These are phyloP conservation scores for Ettlia oleoabundans DNA, from an alignment of 139 green algal species.

Conservation along the genomic window DNA sequence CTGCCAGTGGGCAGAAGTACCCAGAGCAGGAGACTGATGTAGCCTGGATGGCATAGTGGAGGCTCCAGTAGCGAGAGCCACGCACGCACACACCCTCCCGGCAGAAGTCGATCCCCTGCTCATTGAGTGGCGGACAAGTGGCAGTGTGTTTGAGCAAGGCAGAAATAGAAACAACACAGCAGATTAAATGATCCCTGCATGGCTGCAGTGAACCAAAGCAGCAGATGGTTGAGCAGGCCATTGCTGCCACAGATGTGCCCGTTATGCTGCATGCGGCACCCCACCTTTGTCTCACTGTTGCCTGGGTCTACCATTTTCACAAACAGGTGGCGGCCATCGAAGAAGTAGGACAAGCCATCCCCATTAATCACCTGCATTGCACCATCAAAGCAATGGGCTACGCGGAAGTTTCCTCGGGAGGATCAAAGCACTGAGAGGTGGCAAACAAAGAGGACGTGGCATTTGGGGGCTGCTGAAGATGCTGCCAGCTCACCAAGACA, in stretches of 20 bases:
- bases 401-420: no score
- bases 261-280: not conserved
- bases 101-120: conserved; percentile 35
- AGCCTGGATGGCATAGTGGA: conserved; percentile 48
- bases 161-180: no score
- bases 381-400: no score
- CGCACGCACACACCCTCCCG: conserved; percentile 36
- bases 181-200: no score
- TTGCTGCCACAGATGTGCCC: no score
- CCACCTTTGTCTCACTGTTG: conserved; percentile 28
- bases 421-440: no score
- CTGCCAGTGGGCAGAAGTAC: conserved; percentile 16
- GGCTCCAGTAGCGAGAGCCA: conserved; percentile 45
- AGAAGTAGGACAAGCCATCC: conserved; percentile 50
- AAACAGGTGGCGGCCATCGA: conserved; percentile 55
- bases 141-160: no score
- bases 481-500: no score
- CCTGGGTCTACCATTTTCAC: conserved; percentile 60
- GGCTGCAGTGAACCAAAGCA: no score
- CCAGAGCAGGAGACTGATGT: conserved; percentile 2
- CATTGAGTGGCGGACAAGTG: no score
- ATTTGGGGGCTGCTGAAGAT: not conserved
- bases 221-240: no score
- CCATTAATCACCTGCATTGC: conserved; percentile 37
- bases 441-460: not conserved